phyloP scores from a whole-genome alignment of 2,329 filamentous ascomycete genomes.

The Aspergillus sp. region DNA sequence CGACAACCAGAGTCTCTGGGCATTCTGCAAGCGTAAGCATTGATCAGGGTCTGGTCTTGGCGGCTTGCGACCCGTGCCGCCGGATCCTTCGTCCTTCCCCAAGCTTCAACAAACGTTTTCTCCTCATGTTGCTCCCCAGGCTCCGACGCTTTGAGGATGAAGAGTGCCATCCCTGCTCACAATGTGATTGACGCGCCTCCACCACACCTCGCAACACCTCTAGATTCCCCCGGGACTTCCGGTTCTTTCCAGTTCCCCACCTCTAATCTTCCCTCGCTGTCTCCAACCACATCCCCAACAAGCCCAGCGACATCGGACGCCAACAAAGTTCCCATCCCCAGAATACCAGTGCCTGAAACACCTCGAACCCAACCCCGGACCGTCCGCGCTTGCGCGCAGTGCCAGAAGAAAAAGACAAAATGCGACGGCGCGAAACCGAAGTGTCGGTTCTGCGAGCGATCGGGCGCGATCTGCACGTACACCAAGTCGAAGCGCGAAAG shows the following conservation, averaged over 20 bases:
- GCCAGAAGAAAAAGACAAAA: conserved; percentile 26
- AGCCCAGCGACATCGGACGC: background rate
- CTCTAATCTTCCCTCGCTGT: background rate
- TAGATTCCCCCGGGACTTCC: background rate
- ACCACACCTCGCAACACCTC: conserved; percentile 5
- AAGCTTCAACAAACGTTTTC: background rate
- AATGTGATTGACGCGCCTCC: background rate
- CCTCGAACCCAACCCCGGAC: conserved; percentile 13
- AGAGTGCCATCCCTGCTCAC: background rate
- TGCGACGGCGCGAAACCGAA: conserved; percentile 25
- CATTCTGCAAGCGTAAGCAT: background rate
- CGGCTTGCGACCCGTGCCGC: no score
- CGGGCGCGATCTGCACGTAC: conserved; percentile 20
- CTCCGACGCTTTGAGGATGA: background rate
- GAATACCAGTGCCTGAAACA: background rate
- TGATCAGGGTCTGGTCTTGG: background rate
- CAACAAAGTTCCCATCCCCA: conserved; percentile 15
- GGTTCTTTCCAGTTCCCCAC: background rate
- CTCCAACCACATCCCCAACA: background rate
- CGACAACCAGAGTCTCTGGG: background rate
- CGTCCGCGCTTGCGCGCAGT: conserved; percentile 23
- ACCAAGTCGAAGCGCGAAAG: conserved; percentile 24
- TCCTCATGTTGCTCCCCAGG: background rate
- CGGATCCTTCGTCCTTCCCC: background rate
- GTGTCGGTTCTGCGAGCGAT: conserved; percentile 20